These are phyloP conservation scores for Colletotrichum euphorbiae DNA, from an alignment of 2,329 filamentous ascomycete species.

Conservation along the genomic window DNA sequence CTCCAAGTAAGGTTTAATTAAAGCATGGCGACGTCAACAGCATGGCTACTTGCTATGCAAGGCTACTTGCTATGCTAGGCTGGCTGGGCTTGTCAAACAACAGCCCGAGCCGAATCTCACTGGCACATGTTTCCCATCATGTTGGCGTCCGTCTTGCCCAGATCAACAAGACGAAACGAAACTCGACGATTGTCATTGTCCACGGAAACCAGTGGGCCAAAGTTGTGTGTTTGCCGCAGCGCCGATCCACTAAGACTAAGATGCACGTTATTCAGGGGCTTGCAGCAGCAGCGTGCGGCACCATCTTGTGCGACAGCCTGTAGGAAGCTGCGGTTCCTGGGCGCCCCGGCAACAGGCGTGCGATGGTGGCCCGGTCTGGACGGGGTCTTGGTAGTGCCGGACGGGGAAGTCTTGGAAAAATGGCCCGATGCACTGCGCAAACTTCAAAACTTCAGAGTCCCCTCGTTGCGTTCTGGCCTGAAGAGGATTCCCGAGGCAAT, in stretches of 20 bases:
- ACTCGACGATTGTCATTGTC: slow-evolving; percentile 20
- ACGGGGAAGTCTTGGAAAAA: slow-evolving; percentile 30
- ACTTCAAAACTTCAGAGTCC: too few relatives aligned
- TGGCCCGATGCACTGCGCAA: slow-evolving; percentile 9
- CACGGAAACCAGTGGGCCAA: slow-evolving; percentile 36
- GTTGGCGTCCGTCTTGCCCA: slow-evolving; percentile 32
- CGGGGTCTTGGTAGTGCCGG: slow-evolving; percentile 23
- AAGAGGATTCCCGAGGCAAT: not conserved
- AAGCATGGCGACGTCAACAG: not conserved
- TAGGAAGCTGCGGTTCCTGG: slow-evolving; percentile 24
- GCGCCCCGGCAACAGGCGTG: slow-evolving; percentile 36
- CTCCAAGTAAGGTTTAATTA: too few relatives aligned
- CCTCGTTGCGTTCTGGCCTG: not conserved
- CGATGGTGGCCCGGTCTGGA: slow-evolving; percentile 24
- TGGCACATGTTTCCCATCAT: slow-evolving; percentile 33
- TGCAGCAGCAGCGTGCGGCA: slow-evolving; percentile 39
- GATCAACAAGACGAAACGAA: slow-evolving; percentile 39
- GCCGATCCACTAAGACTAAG: slow-evolving; percentile 37
- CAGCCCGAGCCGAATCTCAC: slow-evolving; percentile 15
- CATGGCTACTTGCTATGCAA: not conserved
- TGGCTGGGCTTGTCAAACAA: slow-evolving; percentile 1
- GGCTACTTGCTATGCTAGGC: not conserved
- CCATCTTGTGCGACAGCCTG: slow-evolving; percentile 20
- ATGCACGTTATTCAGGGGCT: slow-evolving; percentile 36
- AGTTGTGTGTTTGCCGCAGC: slow-evolving; percentile 31